A percentile compares a stretch with the other conserved stretches of the same genome.
These are phyloP conservation scores for Leucaena leucocephala DNA, from an alignment of 306 rosid genomes.

Conservation along the genomic window DNA sequence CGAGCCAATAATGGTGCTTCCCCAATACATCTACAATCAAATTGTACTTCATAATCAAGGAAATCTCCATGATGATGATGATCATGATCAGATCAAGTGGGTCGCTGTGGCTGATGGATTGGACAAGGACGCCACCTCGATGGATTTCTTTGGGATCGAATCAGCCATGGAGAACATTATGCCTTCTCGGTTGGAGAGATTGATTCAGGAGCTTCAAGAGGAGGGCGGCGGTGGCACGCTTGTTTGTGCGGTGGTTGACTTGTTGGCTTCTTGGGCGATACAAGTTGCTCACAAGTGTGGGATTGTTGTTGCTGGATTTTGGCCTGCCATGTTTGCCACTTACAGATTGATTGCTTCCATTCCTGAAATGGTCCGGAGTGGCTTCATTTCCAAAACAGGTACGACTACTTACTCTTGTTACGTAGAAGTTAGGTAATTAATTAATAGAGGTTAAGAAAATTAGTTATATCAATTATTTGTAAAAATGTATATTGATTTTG, in stretches of 20 bases:
- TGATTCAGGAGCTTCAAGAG: constrained; percentile 33
- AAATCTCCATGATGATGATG: too few species aligned
- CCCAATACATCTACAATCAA: constrained; percentile 50
- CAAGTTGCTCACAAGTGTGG: constrained; percentile 48
- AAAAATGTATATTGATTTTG: too few species aligned
- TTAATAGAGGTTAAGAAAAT: too few species aligned
- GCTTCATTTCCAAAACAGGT: constrained; percentile 71
- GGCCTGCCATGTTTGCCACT: constrained; percentile 87
- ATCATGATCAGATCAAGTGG: constrained; percentile 29
- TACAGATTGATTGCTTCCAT: constrained; percentile 60
- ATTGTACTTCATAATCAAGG: constrained; percentile 12
- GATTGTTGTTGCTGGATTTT: constrained; percentile 64
- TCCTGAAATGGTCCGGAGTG: constrained; percentile 52
- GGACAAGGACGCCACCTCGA: constrained; percentile 23
- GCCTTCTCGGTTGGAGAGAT: constrained; percentile 52
- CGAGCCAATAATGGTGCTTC: constrained; percentile 44
- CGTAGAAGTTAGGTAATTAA: too few species aligned
- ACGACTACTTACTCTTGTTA: too few species aligned
- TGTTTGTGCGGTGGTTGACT: constrained; percentile 65
- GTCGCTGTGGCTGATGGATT: constrained; percentile 48
- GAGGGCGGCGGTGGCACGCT: constrained; percentile 16
- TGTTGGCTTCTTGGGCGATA: constrained; percentile 83
- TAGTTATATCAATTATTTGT: too few species aligned
- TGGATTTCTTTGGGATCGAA: constrained; percentile 74
- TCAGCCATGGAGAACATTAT: constrained; percentile 63